Evolutionary conservation across 352 stramenopile species (phyloP), one percentile per base, ranked within the genome.

Genomic region (Pythium rhizo-oryzae): DNA sequence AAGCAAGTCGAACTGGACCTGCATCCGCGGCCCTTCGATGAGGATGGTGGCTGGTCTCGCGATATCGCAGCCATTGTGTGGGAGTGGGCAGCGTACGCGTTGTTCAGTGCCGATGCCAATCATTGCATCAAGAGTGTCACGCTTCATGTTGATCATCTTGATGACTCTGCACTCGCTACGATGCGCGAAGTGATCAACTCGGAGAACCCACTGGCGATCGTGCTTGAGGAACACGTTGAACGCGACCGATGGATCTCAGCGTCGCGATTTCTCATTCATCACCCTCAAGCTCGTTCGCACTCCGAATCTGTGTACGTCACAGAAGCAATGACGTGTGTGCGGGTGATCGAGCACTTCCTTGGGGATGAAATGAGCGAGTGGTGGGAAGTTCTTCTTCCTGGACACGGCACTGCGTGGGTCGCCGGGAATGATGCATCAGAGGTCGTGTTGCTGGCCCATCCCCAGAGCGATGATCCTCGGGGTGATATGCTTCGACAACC

Each of bases 331-430:
- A 15, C 25, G 21, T 4, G 5, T 16, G 47, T 53, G 8, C 47
- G 47, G 9, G 47, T 53, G 15, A 53, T 53, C 30, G 47, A 53
- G n/a, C 25, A 53, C 15, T 53, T 21, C n/a, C n/a, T n/a, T n/a
- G n/a, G 19, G 47, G 30, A 21, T 12, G 47, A 2, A 16, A 13
- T 30, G 47, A 21, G 6, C 8, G 8, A 12, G 15, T 53, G 47
- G n/a, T 53, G 21, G 19, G 15, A 21, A 30, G 47, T 53, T 9
- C n/a, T 53, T 6, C n/a, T 53, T 11, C 47, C 47, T 13, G 47
- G 47, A 30, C 30, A 12, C 47, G 47, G 47, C 8, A 11, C 15
- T 16, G 47, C 47, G 47, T 53, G 47, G 47, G 47, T 53, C 8
- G 8, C 6, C 6, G 7, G 15, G 8, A 15, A 19, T 8, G 47